These are phyloP conservation scores for Triticum timopheevii DNA, from an alignment of 176 grass and related monocot genomes.

Conservation along the genomic window DNA sequence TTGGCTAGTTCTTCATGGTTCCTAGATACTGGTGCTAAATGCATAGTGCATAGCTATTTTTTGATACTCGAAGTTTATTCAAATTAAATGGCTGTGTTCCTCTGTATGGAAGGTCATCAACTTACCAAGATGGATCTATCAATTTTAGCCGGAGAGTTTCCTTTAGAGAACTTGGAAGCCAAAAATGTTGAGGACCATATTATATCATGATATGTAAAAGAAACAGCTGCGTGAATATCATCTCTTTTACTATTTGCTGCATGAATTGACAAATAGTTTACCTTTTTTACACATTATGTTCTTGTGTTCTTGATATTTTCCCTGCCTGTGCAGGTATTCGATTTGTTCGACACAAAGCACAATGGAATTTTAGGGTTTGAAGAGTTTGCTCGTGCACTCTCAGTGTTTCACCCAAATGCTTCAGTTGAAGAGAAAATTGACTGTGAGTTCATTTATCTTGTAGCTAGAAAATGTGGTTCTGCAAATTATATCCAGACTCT, in stretches of 20 bases:
- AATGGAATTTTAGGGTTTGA: slow-evolving; percentile 96
- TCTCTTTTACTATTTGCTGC: background rate
- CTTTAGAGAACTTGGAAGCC: slow-evolving; percentile 13
- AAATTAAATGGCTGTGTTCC: background rate
- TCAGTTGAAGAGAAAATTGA: slow-evolving; percentile 86
- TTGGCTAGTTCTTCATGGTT: background rate
- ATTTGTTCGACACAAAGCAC: slow-evolving; percentile 97
- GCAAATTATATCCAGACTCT: background rate
- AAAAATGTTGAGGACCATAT: slow-evolving; percentile 11
- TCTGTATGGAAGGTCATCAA: background rate
- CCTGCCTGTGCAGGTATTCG: slow-evolving; percentile 61
- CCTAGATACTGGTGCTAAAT: background rate
- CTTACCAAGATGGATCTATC: background rate
- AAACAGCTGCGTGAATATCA: background rate
- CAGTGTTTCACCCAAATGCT: slow-evolving; percentile 96
- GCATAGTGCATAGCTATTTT: background rate
- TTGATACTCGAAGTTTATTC: background rate
- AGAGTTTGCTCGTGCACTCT: slow-evolving; percentile 89
- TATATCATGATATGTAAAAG: background rate
- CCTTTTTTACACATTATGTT: background rate
- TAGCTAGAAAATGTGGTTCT: slow-evolving; percentile 27
- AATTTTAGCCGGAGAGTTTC: background rate
- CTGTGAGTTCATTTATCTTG: slow-evolving; percentile 53
- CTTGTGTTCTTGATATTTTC: slow-evolving; percentile 18
- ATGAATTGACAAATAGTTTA: background rate